Conservation (phyloP, 495 filamentous ascomycete genomes). For the Aspergillus leporis region DNA sequence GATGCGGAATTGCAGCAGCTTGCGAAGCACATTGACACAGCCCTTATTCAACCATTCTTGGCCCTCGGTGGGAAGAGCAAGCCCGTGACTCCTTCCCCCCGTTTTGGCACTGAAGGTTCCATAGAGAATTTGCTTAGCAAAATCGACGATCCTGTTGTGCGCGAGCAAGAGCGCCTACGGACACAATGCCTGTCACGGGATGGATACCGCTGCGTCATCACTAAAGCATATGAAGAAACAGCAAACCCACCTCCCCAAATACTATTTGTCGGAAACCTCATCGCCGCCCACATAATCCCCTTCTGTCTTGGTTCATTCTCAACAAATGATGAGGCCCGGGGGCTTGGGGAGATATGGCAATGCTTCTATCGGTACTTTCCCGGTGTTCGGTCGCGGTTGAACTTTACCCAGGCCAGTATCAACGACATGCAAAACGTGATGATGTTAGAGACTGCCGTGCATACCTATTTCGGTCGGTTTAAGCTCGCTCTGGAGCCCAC, state of each 20-base stretch:
- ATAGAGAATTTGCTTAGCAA: too few species aligned
- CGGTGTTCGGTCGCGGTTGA: background rate
- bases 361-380: slow-evolving; percentile 1
- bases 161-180: slow-evolving; percentile 1
- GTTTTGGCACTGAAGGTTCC: too few species aligned
- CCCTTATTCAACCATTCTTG: background rate
- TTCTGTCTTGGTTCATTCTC: slow-evolving; percentile 7
- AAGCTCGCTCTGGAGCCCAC: too few species aligned
- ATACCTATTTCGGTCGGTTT: too few species aligned
- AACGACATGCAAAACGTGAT: too few species aligned
- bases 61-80: background rate
- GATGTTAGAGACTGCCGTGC: too few species aligned
- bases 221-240: slow-evolving; percentile 9
- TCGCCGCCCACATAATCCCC: slow-evolving; percentile 8
- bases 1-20: background rate
- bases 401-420: background rate
- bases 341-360: background rate
- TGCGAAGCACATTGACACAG: background rate
- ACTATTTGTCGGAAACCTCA: too few species aligned
- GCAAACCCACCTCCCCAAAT: background rate
- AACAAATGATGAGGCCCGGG: slow-evolving; percentile 1
- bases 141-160: background rate
- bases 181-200: slow-evolving; percentile 1
- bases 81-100: too few species aligned
- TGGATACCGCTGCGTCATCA: slow-evolving; percentile 7